Base-by-base conservation (phyloP, 176 grass and related monocot species). In the Coix lacrymajobi region DNA sequence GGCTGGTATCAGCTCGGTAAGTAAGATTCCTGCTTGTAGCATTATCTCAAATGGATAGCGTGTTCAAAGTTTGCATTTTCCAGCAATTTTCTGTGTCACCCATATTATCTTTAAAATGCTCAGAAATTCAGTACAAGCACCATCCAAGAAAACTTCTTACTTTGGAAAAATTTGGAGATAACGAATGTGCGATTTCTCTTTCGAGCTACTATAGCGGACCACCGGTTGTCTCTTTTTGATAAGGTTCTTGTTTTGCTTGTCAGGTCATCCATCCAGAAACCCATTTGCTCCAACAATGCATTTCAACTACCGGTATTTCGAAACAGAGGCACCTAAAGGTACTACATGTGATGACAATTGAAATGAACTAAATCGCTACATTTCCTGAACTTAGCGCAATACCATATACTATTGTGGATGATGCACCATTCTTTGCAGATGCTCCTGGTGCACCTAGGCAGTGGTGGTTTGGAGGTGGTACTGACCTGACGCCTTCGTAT, bases 381-480 rank as follows among this genome's bases (percentile, higher is more conserved):
- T 29, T 30, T 39, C 19, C 58, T 19, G 8, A 81, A 62, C 62
- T 61, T 34, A 4, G 44, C 46, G 22, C 7, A 84, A 45, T 6
- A 61, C 70, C 17, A 14, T 24, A 22, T 13, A 32, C 66, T 39
- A 60, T 33, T 5, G 11, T 13, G 1, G 61, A 34, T 79, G 17
- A 52, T 52, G 71, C 16, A 82, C 26, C 85, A 88, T 88, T 97
- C 88, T 73, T 13, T 88, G 56, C 83, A 99, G 96, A 99, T 92
- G 69, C 81, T 75, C 96, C 93, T 85, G 93, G 89, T 75, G 93
- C 89, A 75, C 93, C 96, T 16, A 92, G 91, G 19, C 91, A 91
- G 64, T 99, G 96, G 96, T 99, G 96, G 96, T 99, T 99, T 86
- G 96, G 96, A 69, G 96, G 96, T 80, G 96, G 96, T 51, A 99